These are phyloP conservation scores for Claviceps citrina DNA, from an alignment of 2,329 filamentous ascomycete genomes.

Conservation along the genomic window DNA sequence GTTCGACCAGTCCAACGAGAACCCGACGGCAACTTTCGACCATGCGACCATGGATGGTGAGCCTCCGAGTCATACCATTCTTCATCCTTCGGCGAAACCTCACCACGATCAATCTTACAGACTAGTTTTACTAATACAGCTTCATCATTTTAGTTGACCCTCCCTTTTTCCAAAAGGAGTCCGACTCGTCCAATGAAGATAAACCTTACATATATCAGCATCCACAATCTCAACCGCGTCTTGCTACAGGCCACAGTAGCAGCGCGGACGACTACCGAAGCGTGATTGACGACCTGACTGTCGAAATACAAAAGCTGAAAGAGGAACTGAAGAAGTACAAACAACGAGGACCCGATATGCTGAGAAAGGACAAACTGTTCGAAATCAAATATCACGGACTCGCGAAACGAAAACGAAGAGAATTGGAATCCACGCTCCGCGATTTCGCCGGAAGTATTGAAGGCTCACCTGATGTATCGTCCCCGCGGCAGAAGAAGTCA, in stretches of 20 bases:
- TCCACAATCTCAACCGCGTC: conserved; percentile 15
- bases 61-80: too few relatives aligned
- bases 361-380: conserved; percentile 64
- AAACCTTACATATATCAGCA: conserved; percentile 13
- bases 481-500: conserved; percentile 25
- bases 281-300: conserved; percentile 74
- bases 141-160: conserved; percentile 27
- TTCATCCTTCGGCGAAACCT: neutral
- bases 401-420: conserved; percentile 55
- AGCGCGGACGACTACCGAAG: conserved; percentile 62
- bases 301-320: conserved; percentile 69
- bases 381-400: conserved; percentile 68
- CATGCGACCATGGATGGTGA: conserved; percentile 33
- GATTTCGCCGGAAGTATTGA: conserved; percentile 54
- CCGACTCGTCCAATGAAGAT: conserved; percentile 36
- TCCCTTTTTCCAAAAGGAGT: conserved; percentile 39
- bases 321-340: conserved; percentile 58
- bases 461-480: conserved; percentile 27
- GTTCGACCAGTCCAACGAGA: conserved; percentile 39
- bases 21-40: conserved; percentile 28
- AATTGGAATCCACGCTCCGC: conserved; percentile 57
- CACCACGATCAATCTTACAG: neutral
- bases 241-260: conserved; percentile 32
- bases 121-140: neutral
- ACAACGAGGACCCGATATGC: conserved; percentile 46